Percentiles rank a stretch among this genome's conserved stretches.
Conservation (phyloP, 192 early-diverging fungal species). For the Coemansia sp. region DNA sequence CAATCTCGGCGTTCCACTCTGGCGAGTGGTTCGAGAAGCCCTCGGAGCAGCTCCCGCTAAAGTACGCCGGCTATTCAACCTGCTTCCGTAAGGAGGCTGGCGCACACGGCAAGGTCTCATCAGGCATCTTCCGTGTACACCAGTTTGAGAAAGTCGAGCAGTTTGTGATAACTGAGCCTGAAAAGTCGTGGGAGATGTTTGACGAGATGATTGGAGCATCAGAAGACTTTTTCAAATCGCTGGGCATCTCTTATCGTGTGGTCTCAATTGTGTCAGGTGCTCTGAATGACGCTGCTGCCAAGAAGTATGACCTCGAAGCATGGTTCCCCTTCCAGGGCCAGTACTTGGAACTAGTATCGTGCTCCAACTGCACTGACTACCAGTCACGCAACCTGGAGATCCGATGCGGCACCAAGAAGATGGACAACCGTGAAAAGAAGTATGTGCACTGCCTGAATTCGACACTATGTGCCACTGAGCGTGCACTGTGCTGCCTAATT, state of each 20-base stretch:
- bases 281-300: conserved; percentile 98
- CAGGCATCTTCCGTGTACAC: conserved; percentile 97
- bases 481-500: conserved; percentile 90
- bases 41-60: conserved; percentile 86
- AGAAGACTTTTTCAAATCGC: conserved; percentile 94
- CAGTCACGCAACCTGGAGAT: conserved; percentile 94
- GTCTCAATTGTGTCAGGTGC: conserved; percentile 96
- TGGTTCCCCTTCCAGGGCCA: conserved; percentile 99
- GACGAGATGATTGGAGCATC: conserved; percentile 90
- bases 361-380: conserved; percentile 99
- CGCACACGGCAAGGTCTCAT: conserved; percentile 33
- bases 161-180: conserved; percentile 93
- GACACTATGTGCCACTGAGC: conserved; percentile 93
- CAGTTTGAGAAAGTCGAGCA: conserved; percentile 99
- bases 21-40: conserved; percentile 95
- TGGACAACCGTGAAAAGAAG: conserved; percentile 90
- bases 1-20: conserved; percentile 94
- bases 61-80: conserved; percentile 95
- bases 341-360: conserved; percentile 98
- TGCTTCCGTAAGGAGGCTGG: conserved; percentile 99
- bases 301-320: conserved; percentile 99
- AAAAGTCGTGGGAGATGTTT: conserved; percentile 99
- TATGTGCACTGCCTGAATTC: conserved; percentile 98
- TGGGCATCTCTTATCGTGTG: conserved; percentile 93
- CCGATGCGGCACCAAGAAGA: conserved; percentile 95